phyloP scores from a whole-genome alignment of 78 protist species.

The Pelomyxa schiedti region DNA sequence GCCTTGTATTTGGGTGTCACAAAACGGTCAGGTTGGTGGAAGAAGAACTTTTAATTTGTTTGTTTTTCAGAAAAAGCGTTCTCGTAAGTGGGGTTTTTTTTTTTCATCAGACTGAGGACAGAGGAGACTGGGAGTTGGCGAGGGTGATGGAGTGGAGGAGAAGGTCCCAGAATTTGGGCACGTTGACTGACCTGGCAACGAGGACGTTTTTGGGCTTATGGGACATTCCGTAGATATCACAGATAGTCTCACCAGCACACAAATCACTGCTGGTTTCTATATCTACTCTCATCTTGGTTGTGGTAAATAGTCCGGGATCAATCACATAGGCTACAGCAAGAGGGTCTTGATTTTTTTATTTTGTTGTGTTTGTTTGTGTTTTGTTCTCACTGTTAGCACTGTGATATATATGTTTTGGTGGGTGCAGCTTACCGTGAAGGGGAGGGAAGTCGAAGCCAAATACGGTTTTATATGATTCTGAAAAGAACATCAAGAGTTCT shows the following conservation, averaged over 20 bases:
- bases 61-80: no score
- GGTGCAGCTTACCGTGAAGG: not conserved
- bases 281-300: conserved; percentile 52
- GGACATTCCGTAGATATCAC: conserved; percentile 46
- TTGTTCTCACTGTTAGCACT: conserved; percentile 39
- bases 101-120: no score
- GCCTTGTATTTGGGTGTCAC: no score
- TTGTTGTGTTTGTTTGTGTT: no score
- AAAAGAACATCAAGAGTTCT: conserved; percentile 54
- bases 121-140: no score
- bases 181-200: conserved; percentile 43
- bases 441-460: conserved; percentile 18
- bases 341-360: no score
- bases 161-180: conserved; percentile 55
- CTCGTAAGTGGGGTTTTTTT: no score
- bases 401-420: not conserved
- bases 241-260: conserved; percentile 46
- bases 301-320: conserved; percentile 52
- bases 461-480: conserved; percentile 31
- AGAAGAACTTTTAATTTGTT: no score
- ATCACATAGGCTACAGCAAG: conserved; percentile 62
- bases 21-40: no score
- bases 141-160: no score
- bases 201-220: conserved; percentile 38
- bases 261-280: conserved; percentile 28